Conservation (phyloP, 176 grass and related monocot genomes). For the Chrysopogon serrulatus region DNA sequence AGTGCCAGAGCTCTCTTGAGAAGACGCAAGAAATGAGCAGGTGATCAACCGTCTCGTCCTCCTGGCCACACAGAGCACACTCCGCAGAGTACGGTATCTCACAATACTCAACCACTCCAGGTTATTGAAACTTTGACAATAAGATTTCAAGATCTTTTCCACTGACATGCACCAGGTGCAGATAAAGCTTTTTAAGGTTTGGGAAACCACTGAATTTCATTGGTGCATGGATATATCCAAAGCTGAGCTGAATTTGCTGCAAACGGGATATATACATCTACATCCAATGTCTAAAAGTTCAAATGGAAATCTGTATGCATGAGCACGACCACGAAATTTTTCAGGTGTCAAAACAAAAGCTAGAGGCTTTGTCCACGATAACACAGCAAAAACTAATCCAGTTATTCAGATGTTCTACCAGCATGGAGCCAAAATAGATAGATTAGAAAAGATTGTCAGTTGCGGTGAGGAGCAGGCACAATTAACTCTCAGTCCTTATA, state of each 20-base stretch:
- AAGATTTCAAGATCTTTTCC: not conserved
- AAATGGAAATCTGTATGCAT: not conserved
- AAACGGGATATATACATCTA: not conserved
- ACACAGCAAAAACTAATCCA: slow-evolving; percentile 5
- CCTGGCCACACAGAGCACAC: no score
- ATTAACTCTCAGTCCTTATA: no score
- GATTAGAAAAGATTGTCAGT: no score
- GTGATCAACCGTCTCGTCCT: no score
- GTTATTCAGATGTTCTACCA: not conserved
- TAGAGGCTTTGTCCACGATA: not conserved
- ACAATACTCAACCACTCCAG: slow-evolving; percentile 3
- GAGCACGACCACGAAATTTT: no score
- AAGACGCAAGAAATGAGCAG: no score
- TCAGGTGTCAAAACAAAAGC: not conserved
- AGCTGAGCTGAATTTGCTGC: not conserved
- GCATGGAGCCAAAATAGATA: not conserved
- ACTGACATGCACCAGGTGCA: not conserved
- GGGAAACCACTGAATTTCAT: not conserved
- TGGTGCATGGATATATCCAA: not conserved
- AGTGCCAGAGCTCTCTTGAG: no score
- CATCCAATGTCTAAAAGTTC: not conserved
- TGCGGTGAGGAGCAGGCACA: no score
- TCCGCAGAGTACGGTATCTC: no score
- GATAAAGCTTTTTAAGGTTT: not conserved
- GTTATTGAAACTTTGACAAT: not conserved